Percentiles rank a stretch among this genome's conserved stretches.
Evolutionary conservation across 2,329 filamentous ascomycete species (phyloP).

Genomic region (Aspergillus fischeri): DNA sequence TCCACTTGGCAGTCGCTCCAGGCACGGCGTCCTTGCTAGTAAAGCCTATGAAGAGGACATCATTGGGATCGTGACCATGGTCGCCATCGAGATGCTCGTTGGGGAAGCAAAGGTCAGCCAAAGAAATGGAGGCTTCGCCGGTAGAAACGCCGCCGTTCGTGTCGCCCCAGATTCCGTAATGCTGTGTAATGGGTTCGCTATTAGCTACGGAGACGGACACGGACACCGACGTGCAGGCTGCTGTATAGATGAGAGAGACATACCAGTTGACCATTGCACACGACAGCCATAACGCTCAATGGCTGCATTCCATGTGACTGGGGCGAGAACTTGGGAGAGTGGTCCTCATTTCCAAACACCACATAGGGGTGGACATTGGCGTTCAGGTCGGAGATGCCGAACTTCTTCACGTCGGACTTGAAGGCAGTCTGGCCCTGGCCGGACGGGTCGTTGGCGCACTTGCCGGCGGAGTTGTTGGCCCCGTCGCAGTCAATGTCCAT

Average conservation of each 20-base stretch:
- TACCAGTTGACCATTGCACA: slow-evolving; percentile 49
- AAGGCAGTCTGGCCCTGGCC: slow-evolving; percentile 46
- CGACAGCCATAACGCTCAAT: slow-evolving; percentile 53
- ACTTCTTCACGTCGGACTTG: slow-evolving; percentile 35
- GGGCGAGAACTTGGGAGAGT: slow-evolving; percentile 36
- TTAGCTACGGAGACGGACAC: background rate
- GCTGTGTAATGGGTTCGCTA: slow-evolving; percentile 23
- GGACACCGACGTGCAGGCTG: too few species aligned
- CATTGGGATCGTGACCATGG: slow-evolving; percentile 52
- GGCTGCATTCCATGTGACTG: slow-evolving; percentile 44
- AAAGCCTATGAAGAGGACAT: slow-evolving; percentile 62
- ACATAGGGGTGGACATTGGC: slow-evolving; percentile 51
- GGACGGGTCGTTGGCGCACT: slow-evolving; percentile 45
- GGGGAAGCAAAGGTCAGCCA: slow-evolving; percentile 57
- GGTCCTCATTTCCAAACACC: slow-evolving; percentile 50
- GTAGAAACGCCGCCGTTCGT: slow-evolving; percentile 55
- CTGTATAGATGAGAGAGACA: background rate
- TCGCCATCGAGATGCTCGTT: slow-evolving; percentile 50
- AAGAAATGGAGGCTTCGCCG: slow-evolving; percentile 55
- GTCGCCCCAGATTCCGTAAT: slow-evolving; percentile 61
- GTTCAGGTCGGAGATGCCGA: slow-evolving; percentile 45
- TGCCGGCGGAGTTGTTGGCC: slow-evolving; percentile 41
- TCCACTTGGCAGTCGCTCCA: slow-evolving; percentile 54
- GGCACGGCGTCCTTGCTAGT: slow-evolving; percentile 54
- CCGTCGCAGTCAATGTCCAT: slow-evolving; percentile 61